Evolutionary conservation across 2,329 filamentous ascomycete genomes (phyloP).

Genomic region (Drechslerella coelobrocha): DNA sequence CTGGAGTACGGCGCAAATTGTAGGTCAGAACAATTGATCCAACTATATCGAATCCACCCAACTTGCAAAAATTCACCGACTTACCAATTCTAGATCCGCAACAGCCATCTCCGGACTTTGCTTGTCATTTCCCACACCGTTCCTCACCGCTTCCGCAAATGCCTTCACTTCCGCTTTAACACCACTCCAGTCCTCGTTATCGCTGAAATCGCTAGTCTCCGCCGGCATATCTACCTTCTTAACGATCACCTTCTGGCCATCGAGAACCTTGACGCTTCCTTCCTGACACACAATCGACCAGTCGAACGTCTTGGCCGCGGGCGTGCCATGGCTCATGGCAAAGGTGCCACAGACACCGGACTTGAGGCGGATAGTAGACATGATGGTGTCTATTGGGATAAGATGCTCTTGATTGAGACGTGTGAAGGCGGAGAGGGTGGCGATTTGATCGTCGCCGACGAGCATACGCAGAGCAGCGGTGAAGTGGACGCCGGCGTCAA

Average conservation of each 20-base stretch:
- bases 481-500: slow-evolving; percentile 78
- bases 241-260: slow-evolving; percentile 61
- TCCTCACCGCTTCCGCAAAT: slow-evolving; percentile 65
- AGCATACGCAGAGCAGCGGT: slow-evolving; percentile 69
- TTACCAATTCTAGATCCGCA: slow-evolving; percentile 67
- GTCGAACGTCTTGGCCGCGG: slow-evolving; percentile 62
- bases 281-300: slow-evolving; percentile 67
- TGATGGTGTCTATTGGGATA: slow-evolving; percentile 71
- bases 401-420: slow-evolving; percentile 65
- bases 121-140: slow-evolving; percentile 62
- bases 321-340: slow-evolving; percentile 66
- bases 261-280: slow-evolving; percentile 64
- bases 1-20: too few relatives aligned
- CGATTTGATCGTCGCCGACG: slow-evolving; percentile 62
- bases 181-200: slow-evolving; percentile 60
- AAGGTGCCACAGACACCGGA: slow-evolving; percentile 67
- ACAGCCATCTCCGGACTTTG: slow-evolving; percentile 68
- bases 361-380: slow-evolving; percentile 65
- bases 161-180: slow-evolving; percentile 69
- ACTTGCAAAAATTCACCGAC: slow-evolving; percentile 53
- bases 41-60: slow-evolving; percentile 24
- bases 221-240: slow-evolving; percentile 55
- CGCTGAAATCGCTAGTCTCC: slow-evolving; percentile 60
- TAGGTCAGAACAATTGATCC: slow-evolving; percentile 15
- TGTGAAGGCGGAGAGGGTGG: slow-evolving; percentile 65